Conservation (phyloP, 306 rosid genomes). For the Senna tora region DNA sequence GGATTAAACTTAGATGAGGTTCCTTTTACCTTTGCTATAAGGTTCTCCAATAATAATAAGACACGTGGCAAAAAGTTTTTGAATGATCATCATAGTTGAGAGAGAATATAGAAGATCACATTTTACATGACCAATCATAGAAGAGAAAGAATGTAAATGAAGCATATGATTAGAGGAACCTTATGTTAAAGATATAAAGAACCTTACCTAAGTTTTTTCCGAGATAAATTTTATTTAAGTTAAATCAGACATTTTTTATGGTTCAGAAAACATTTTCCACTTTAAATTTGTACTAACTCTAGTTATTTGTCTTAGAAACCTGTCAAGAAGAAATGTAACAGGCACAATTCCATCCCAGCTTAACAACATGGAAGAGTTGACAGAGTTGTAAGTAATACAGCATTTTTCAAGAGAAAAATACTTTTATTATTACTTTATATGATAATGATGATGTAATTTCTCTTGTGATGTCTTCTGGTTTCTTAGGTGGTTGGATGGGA, state of each 20-base stretch:
- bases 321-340: conserved; percentile 63
- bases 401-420: conserved; percentile 12
- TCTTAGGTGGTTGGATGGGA: conserved; percentile 83
- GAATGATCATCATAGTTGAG: too few species aligned
- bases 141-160: too few species aligned
- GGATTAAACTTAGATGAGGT: too few species aligned
- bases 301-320: conserved; percentile 53
- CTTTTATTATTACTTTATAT: background rate
- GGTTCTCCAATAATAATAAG: too few species aligned
- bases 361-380: conserved; percentile 69
- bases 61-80: too few species aligned
- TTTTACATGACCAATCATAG: too few species aligned
- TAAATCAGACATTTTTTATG: conserved; percentile 15
- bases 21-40: too few species aligned
- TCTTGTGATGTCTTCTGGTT: conserved; percentile 29
- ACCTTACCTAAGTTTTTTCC: too few species aligned
- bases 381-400: conserved; percentile 74
- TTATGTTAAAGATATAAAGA: too few species aligned
- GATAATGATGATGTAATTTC: conserved; percentile 1
- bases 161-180: too few species aligned
- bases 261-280: conserved; percentile 24
- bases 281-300: conserved; percentile 21
- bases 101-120: too few species aligned
- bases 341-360: conserved; percentile 80
- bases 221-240: conserved; percentile 4